Conservation (phyloP, 371 early-diverging fungal species). For the Catenaria anguillulae region DNA sequence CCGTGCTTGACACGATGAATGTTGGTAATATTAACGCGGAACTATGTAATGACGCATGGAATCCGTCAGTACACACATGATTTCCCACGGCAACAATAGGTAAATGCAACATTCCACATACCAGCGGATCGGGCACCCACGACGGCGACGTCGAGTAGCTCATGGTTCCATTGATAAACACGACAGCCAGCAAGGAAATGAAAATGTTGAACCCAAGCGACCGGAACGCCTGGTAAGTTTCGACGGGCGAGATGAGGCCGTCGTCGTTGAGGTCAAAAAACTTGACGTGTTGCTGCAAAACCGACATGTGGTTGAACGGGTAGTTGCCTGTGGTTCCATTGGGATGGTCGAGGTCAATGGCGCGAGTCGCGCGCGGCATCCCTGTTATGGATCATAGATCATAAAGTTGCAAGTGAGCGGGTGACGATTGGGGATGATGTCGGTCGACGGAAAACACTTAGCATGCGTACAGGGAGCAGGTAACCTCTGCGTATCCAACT, state of each 20-base stretch:
- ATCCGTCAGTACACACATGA: too few relatives aligned
- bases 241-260: conserved; percentile 22
- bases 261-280: conserved; percentile 21
- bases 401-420: too few relatives aligned
- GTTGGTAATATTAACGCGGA: too few relatives aligned
- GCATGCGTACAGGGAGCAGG: too few relatives aligned
- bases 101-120: too few relatives aligned
- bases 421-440: too few relatives aligned
- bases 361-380: background rate
- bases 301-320: conserved; percentile 11
- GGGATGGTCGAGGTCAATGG: background rate
- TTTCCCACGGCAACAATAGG: too few relatives aligned
- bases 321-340: background rate
- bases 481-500: too few relatives aligned
- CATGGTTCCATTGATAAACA: conserved; percentile 22
- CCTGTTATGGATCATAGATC: too few relatives aligned
- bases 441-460: too few relatives aligned
- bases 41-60: too few relatives aligned
- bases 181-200: conserved; percentile 17
- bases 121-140: conserved; percentile 23
- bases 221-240: conserved; percentile 23
- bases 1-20: conserved; percentile 36
- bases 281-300: conserved; percentile 27
- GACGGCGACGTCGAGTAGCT: conserved; percentile 16
- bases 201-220: conserved; percentile 27